Conservation (phyloP, 805 yeast genomes). For the Myxozyma mucilagina region DNA sequence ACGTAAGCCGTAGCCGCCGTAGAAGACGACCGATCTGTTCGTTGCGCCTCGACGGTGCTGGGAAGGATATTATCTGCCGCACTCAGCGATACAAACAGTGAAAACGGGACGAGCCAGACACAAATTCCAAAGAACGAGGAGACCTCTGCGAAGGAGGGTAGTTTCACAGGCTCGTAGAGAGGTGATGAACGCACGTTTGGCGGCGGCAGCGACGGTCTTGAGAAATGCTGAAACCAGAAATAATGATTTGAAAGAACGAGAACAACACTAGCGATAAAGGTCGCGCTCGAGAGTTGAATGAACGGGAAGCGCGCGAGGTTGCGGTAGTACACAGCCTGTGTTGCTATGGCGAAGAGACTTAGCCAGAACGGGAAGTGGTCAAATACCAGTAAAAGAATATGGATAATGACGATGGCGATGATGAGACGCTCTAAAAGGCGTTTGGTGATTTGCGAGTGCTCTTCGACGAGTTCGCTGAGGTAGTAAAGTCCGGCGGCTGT, state of each 20-base stretch:
- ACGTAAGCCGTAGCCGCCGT: slow-evolving; percentile 3
- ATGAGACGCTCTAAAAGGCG: slow-evolving; percentile 65
- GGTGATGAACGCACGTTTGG: slow-evolving; percentile 29
- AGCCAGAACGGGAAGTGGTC: slow-evolving; percentile 79
- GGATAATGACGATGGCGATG: slow-evolving; percentile 56
- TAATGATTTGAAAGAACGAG: slow-evolving; percentile 80
- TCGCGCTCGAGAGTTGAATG: slow-evolving; percentile 69
- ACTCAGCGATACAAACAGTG: slow-evolving; percentile 84
- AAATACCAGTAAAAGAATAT: slow-evolving; percentile 60
- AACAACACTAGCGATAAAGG: slow-evolving; percentile 67
- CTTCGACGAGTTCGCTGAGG: slow-evolving; percentile 89
- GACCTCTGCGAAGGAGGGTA: slow-evolving; percentile 83
- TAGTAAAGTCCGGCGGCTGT: slow-evolving; percentile 89
- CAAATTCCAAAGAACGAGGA: slow-evolving; percentile 94
- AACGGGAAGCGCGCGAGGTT: slow-evolving; percentile 82
- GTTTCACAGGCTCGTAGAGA: slow-evolving; percentile 47
- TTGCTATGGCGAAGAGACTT: slow-evolving; percentile 63
- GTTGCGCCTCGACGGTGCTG: slow-evolving; percentile 33
- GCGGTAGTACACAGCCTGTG: slow-evolving; percentile 72
- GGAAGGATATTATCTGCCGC: slow-evolving; percentile 92
- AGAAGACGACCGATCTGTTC: not conserved
- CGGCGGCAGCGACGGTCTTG: slow-evolving; percentile 31
- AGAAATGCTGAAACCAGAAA: slow-evolving; percentile 83
- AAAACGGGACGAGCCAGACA: slow-evolving; percentile 92
- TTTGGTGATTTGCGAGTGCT: slow-evolving; percentile 82